Base-by-base conservation (phyloP, 148 eudicot genomes). In the Silene latifolia region DNA sequence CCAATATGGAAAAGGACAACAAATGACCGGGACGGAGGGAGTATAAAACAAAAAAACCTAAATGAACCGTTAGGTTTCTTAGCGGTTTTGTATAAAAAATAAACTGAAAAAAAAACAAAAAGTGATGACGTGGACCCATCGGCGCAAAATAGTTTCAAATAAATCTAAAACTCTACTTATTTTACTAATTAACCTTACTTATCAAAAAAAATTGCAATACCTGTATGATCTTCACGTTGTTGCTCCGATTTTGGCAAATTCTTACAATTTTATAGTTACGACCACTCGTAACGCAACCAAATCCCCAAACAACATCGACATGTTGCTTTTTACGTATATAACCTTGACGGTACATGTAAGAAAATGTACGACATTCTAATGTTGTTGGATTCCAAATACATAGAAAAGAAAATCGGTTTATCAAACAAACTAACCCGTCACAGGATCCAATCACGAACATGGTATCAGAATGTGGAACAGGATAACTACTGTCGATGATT, bases 291-390 rank as follows among this genome's bases (percentile, higher is more conserved):
- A 54, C 75, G 32, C 18, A 29, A 14, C 35, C n/a, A 10, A 72
- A 72, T 58, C 75, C 75, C 75, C 75, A 58, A 4, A 72, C 47
- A 19, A 32, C 64, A 27, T 72, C 65, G 5, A 32, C 51, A 18
- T 72, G 48, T 7, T 8, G 23, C 24, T 54, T 54, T 10, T 29
- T 29, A 7, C 6, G 21, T 27, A 39, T 39, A n/a, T 32, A 32
- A 2, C n/a, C n/a, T n/a, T n/a, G n/a, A 32, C 35, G 35, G 35
- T 32, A 2, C 35, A 3, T 2, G 35, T 32, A 32, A 51, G 56
- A 4, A 51, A 51, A 12, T 13, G 0, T 51, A 1, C 56, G 15
- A 0, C 56, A 51, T 0, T 11, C 15, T 51, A 51, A 51, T 14
- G 56, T 51, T 12, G 56, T 51, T 3, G 56, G 56, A 51, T 51